Evolutionary conservation across 2,329 filamentous ascomycete species (phyloP).

Genomic region (Fusarium devonianum): DNA sequence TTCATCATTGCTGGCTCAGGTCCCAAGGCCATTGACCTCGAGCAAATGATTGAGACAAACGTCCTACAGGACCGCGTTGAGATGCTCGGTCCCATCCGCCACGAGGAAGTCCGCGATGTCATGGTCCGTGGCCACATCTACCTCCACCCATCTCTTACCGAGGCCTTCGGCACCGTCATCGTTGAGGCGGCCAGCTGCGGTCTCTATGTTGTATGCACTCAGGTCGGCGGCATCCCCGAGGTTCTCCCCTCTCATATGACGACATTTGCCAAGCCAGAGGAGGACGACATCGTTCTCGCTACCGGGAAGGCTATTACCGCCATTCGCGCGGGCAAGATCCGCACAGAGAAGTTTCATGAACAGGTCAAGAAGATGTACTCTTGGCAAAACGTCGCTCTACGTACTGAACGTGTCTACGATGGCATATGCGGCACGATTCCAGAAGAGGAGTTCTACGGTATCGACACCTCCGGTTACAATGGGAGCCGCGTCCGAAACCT

Average conservation of each 20-base stretch:
- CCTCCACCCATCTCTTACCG: conserved; percentile 91
- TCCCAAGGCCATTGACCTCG: conserved; percentile 95
- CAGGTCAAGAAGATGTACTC: conserved; percentile 99
- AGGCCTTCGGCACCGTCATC: conserved; percentile 97
- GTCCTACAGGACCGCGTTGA: conserved; percentile 93
- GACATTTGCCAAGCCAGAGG: conserved; percentile 94
- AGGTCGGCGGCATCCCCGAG: conserved; percentile 95
- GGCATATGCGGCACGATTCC: conserved; percentile 87
- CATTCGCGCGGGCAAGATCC: conserved; percentile 83
- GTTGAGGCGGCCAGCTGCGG: conserved; percentile 97
- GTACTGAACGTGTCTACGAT: conserved; percentile 94
- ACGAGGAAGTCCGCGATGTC: conserved; percentile 95
- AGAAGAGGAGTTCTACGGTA: conserved; percentile 88
- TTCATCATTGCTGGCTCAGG: conserved; percentile 97
- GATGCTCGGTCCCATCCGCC: conserved; percentile 88
- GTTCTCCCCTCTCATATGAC: conserved; percentile 97
- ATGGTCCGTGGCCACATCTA: conserved; percentile 98
- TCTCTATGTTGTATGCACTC: conserved; percentile 94
- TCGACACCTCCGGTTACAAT: conserved; percentile 73
- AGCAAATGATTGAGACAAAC: conserved; percentile 97
- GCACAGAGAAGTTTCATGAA: conserved; percentile 93
- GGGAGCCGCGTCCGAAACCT: conserved; percentile 82
- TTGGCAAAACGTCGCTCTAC: conserved; percentile 93
- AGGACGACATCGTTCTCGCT: conserved; percentile 90
- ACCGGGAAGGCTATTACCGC: conserved; percentile 89